Evolutionary conservation across 2,329 filamentous ascomycete species (phyloP), one percentile per base, ranked within the genome.

Genomic region (Fusarium sp.): DNA sequence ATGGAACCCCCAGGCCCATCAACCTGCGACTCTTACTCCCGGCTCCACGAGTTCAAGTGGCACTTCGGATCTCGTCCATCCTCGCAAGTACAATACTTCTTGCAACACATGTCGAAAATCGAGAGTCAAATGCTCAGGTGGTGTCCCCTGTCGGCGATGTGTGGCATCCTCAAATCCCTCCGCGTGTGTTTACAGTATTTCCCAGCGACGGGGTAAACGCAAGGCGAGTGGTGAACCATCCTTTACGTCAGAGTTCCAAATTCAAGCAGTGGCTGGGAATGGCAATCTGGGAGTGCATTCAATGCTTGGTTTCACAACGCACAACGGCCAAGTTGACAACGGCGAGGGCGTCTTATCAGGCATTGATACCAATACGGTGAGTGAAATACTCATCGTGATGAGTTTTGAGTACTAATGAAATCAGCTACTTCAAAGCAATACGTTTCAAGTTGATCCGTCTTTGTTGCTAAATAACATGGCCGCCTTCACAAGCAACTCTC

Each of bases 61-160:
- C 22, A 3, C 37, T 35, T 20, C 11, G 1, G 22, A 7, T 8
- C 13, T 45, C 5, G 6, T n/a, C 13, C 13, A 43, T 16, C 9
- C 31, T 5, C 54, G 35, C 1, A 70, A 70, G 37, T 54, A 65
- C 14, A 70, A 70, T 2, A 65, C 35, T 2, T 70, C 68, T n/a
- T 70, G 68, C 29, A 68, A 69, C 11, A n/a, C 29, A 20, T 70
- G 68, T 13, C 52, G 68, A 11, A 69, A 48, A 6, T 70, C 68
- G 3, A 57, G 66, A 2, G 68, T 70, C 6, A 70, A 59, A 41
- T 70, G 68, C 4, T 35, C 66, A 11, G 68, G 68, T 3, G 68
- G 59, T 0, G 24, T 56, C 5, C 68, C 66, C 18, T 70, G 68
- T 33, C 43, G 33, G 1, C 35, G 68, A 45, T 70, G 68, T 13